Conservation (phyloP, 1,284 basidiomycete species). For the Cutaneotrichosporon mucoides region DNA sequence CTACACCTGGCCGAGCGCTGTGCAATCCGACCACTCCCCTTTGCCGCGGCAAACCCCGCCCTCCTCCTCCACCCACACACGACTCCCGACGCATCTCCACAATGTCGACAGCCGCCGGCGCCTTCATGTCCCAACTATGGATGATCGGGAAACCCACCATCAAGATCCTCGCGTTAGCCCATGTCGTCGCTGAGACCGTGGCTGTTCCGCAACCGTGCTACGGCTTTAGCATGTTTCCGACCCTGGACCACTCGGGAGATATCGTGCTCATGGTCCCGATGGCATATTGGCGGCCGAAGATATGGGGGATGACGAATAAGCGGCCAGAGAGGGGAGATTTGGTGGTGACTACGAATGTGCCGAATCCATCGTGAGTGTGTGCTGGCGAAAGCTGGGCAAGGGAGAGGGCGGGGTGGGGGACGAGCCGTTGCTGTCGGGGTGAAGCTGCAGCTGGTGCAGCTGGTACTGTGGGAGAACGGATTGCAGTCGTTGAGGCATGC, state of each 20-base stretch:
- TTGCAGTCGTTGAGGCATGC: too few species aligned
- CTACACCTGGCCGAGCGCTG: too few species aligned
- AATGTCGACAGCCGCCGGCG: neutral
- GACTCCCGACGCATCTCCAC: too few species aligned
- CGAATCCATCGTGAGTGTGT: slow-evolving; percentile 52
- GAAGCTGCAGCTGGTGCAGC: too few species aligned
- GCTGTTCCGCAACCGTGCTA: slow-evolving; percentile 37
- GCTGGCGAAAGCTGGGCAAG: too few species aligned
- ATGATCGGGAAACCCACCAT: neutral
- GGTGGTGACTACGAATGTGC: slow-evolving; percentile 69
- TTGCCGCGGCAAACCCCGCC: too few species aligned
- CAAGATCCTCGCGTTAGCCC: slow-evolving; percentile 18
- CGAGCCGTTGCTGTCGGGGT: too few species aligned
- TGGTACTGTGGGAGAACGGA: too few species aligned
- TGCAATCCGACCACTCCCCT: too few species aligned
- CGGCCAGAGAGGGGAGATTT: slow-evolving; percentile 72
- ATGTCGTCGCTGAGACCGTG: slow-evolving; percentile 37
- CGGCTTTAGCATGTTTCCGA: slow-evolving; percentile 87
- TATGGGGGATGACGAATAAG: slow-evolving; percentile 6
- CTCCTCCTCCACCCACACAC: too few species aligned
- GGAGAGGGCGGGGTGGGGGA: too few species aligned
- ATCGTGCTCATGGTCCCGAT: slow-evolving; percentile 55
- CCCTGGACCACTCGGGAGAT: slow-evolving; percentile 56
- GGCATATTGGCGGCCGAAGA: slow-evolving; percentile 39
- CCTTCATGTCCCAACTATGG: neutral